Percentiles rank a stretch among this genome's conserved stretches.
Conservation (phyloP, 257 asterid genomes). For the Knoxia roxburghii region DNA sequence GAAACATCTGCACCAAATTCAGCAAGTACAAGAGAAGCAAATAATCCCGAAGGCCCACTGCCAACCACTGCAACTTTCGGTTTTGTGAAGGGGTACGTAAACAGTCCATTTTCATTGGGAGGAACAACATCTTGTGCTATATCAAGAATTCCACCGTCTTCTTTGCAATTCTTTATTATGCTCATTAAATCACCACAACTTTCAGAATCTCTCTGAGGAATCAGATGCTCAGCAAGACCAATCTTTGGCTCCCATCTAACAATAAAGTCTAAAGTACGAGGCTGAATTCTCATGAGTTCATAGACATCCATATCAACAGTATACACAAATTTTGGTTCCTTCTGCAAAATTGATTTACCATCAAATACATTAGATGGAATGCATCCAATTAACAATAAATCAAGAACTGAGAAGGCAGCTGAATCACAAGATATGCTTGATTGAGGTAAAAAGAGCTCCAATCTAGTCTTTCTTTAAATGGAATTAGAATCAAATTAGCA, state of each 20-base stretch:
- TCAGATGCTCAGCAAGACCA: constrained; percentile 63
- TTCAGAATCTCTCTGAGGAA: constrained; percentile 32
- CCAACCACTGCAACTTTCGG: constrained; percentile 86
- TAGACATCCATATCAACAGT: constrained; percentile 77
- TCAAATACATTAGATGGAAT: constrained; percentile 15
- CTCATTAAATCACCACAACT: constrained; percentile 52
- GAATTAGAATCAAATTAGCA: neutral
- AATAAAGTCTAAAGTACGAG: constrained; percentile 76
- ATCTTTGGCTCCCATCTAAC: constrained; percentile 64
- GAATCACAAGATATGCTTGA: neutral
- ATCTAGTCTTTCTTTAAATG: neutral
- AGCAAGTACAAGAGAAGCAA: constrained; percentile 95
- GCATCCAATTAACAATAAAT: neutral
- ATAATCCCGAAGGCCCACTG: constrained; percentile 94
- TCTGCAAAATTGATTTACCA: constrained; percentile 41
- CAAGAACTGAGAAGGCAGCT: no score
- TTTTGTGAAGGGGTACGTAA: constrained; percentile 27
- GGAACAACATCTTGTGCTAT: constrained; percentile 23
- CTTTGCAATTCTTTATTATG: constrained; percentile 35
- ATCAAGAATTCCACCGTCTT: constrained; percentile 25
- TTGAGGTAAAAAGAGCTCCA: neutral
- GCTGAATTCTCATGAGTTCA: constrained; percentile 63
- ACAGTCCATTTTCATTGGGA: constrained; percentile 20
- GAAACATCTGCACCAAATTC: constrained; percentile 95
- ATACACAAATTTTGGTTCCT: constrained; percentile 82